Evolutionary conservation across 2,329 filamentous ascomycete species (phyloP).

Genomic region (Scopulariopsis brevicaulis): DNA sequence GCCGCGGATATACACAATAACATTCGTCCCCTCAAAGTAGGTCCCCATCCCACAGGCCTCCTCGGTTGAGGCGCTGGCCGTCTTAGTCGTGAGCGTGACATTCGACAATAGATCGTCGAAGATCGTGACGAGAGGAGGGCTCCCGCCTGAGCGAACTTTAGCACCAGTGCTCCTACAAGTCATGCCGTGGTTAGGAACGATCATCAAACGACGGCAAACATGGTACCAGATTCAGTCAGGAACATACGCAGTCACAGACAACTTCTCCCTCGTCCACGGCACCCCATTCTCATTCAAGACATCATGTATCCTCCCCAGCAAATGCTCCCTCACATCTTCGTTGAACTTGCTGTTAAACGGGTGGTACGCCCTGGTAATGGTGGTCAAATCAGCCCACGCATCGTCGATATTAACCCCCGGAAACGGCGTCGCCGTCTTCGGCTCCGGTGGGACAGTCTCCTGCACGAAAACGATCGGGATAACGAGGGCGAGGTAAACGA

Average conservation of each 20-base stretch:
- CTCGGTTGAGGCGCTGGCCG: constrained; percentile 14
- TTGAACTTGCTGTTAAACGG: constrained; percentile 83
- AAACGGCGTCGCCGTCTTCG: constrained; percentile 37
- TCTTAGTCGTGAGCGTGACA: constrained; percentile 40
- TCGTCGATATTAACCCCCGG: constrained; percentile 69
- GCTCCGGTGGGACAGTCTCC: constrained; percentile 52
- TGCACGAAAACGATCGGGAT: constrained; percentile 64
- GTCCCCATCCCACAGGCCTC: constrained; percentile 30
- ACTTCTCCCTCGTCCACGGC: constrained; percentile 27
- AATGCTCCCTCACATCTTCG: constrained; percentile 66
- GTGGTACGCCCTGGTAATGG: constrained; percentile 65
- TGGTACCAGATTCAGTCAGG: background rate
- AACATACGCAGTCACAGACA: background rate
- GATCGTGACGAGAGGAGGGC: constrained; percentile 41
- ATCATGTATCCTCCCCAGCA: constrained; percentile 57
- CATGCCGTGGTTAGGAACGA: background rate
- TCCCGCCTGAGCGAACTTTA: background rate
- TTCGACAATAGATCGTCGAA: constrained; percentile 76
- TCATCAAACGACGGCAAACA: background rate
- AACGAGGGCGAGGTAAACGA: constrained; percentile 68
- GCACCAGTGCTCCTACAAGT: background rate
- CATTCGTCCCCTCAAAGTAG: constrained; percentile 89
- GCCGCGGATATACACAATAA: constrained; percentile 84
- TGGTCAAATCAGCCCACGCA: constrained; percentile 75
- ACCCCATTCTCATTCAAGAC: constrained; percentile 56